Evolutionary conservation across 176 grass and related monocot species (phyloP).

Genomic region (Pontederia paniculata): DNA sequence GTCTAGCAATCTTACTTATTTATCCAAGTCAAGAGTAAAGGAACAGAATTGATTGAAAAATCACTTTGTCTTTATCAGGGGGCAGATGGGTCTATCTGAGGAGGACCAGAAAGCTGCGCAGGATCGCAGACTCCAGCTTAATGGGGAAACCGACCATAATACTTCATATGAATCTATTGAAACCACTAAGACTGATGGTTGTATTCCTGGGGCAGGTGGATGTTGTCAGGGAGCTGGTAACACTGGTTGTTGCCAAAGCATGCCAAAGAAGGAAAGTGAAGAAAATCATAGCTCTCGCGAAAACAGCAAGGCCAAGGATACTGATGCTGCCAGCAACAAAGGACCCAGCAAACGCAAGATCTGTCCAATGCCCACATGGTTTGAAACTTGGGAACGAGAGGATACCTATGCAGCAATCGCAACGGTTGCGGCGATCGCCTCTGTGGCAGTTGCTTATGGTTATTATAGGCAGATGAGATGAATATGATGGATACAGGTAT

Average conservation of each 20-base stretch:
- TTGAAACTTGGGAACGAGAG: constrained; percentile 73
- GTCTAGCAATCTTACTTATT: neutral
- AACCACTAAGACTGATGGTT: constrained; percentile 16
- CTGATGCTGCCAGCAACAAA: constrained; percentile 20
- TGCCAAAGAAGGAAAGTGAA: constrained; percentile 29
- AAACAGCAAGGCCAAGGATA: constrained; percentile 25
- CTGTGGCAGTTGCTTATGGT: constrained; percentile 60
- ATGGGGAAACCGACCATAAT: neutral
- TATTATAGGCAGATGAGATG: constrained; percentile 60
- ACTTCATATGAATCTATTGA: constrained; percentile 26
- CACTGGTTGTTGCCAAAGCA: constrained; percentile 58
- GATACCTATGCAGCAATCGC: constrained; percentile 76
- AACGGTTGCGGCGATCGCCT: constrained; percentile 50
- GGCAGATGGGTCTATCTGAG: constrained; percentile 23
- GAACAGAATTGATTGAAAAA: neutral
- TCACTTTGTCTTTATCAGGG: neutral
- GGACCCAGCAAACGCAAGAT: constrained; percentile 26
- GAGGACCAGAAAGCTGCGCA: constrained; percentile 22
- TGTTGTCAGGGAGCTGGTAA: constrained; percentile 61
- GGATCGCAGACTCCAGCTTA: neutral
- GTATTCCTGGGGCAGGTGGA: constrained; percentile 22
- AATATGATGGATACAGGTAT: neutral
- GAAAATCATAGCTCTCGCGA: constrained; percentile 29
- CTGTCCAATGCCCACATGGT: constrained; percentile 66
- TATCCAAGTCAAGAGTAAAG: neutral